phyloP scores from a whole-genome alignment of 2,329 filamentous ascomycete genomes.

The Ophiosphaerella herpotricha region DNA sequence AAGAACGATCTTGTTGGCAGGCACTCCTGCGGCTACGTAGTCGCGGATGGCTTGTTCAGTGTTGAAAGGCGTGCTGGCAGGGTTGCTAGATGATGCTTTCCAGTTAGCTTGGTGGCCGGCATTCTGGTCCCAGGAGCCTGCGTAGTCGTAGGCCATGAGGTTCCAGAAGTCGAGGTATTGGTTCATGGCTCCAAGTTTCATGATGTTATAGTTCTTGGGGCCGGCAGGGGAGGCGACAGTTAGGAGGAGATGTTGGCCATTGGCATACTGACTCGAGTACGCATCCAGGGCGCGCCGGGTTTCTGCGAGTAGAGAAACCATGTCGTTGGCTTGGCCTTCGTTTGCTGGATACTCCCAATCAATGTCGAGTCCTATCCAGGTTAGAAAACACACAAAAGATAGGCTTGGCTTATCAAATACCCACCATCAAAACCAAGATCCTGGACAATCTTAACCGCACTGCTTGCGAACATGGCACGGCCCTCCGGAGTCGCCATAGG shows the following conservation, averaged over 20 bases:
- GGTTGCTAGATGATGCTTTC: slow-evolving; percentile 29
- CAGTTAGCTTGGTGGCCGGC: slow-evolving; percentile 43
- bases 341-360: slow-evolving; percentile 46
- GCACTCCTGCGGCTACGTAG: slow-evolving; percentile 39
- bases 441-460: slow-evolving; percentile 37
- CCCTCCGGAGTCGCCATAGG: slow-evolving; percentile 38
- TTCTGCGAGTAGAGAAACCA: slow-evolving; percentile 39
- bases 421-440: slow-evolving; percentile 45
- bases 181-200: slow-evolving; percentile 53
- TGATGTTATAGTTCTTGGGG: slow-evolving; percentile 50
- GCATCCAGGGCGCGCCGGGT: slow-evolving; percentile 44
- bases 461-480: slow-evolving; percentile 40
- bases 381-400: neutral
- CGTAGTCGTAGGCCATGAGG: slow-evolving; percentile 85
- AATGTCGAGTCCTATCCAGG: slow-evolving; percentile 35
- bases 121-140: slow-evolving; percentile 41
- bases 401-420: neutral
- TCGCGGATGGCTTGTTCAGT: slow-evolving; percentile 37
- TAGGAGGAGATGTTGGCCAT: slow-evolving; percentile 50
- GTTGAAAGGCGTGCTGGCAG: slow-evolving; percentile 40
- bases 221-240: slow-evolving; percentile 53
- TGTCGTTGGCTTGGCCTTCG: slow-evolving; percentile 38
- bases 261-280: slow-evolving; percentile 47
- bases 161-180: slow-evolving; percentile 58
- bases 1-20: slow-evolving; percentile 41